Evolutionary conservation across 148 eudicot genomes (phyloP), one percentile per base, ranked within the genome.

Genomic region (Suaeda aralocaspica): DNA sequence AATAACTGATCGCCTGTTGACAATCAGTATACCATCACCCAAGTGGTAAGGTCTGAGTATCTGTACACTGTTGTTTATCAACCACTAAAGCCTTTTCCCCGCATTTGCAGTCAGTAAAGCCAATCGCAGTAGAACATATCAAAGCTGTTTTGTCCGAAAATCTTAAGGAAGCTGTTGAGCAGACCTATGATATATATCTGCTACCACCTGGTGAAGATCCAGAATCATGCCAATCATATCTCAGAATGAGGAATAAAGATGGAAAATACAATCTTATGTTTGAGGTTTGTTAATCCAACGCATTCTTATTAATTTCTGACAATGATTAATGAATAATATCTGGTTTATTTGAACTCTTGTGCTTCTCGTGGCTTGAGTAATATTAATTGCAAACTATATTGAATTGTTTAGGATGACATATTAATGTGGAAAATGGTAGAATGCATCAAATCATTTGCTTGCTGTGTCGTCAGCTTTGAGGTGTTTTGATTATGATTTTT

Each of bases 211-310:
- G 98, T 67, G 98, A 93, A 84, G 98, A 93, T 80, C 95, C 95
- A 56, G 98, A 93, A 79, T 87, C 92, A 51, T 93, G 96, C 81
- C 92, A 93, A 79, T 93, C 98, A 61, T 91, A 93, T 80, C 72
- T 93, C 67, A 88, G 98, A 84, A 88, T 93, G 98, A 81, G 95
- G 74, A 93, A 93, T 74, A 93, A 85, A 74, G 98, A 93, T 65
- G 98, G 98, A 66, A 93, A 88, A 81, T 93, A 93, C 81, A 93
- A 86, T 84, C 96, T 93, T 65, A 93, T 93, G 98, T 93, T 93
- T 76, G 96, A 93, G 98, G 96, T 93, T 16, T 75, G 87, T 63
- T 70, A 66, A 58, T 62, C 59, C 25, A 77, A 66, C 56, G 66
- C 59, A 22, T 25, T 39, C 19, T 16, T 39, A 22, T 31, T 6